Base-by-base conservation (phyloP, 805 yeast species). In the Yarrowia deformans region DNA sequence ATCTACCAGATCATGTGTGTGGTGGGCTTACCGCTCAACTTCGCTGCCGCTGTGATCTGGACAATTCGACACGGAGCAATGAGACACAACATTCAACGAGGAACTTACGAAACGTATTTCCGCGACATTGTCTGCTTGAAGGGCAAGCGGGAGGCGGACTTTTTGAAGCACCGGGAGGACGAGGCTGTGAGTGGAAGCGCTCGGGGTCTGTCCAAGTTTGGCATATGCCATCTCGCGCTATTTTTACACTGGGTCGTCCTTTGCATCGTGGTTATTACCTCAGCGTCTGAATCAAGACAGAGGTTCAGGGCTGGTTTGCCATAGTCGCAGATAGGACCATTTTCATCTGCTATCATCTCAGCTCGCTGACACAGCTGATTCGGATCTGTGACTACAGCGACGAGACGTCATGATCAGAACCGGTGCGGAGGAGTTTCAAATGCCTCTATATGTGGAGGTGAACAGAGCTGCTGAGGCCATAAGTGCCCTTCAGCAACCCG, bases 91-190 rank as follows among this genome's bases (percentile, higher is more conserved):
- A 56, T 56, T 7, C 48, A 40, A 9, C 46, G 63, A 56, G 63
- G 63, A n/a, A 56, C 63, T 40, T 56, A 56, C 37, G 63, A 56
- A 18, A 56, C 63, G 37, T 56, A 56, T 42, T 56, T 56, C 63
- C 46, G 48, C 37, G 63, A 56, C 63, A 56, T 56, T 56, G 48
- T 56, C 23, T 16, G 48, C 8, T 4, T 42, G 16, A 56, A 56
- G 39, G 48, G 48, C 19, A 40, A 23, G 23, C 18, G 49, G 14
- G 63, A 56, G 23, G 48, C 48, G 1, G 35, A 23, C 23, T 56
- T 56, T 18, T 12, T 56, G 48, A 40, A 42, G 32, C 63, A 56
- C 29, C n/a, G 63, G 16, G 63, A 56, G n/a, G 63, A 56, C 37
- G 63, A 56, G 39, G 63, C 63, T 1, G 48, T 56, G n/a, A 56